Conservation (phyloP, 345 rosid species). For the Kandelia obovata region DNA sequence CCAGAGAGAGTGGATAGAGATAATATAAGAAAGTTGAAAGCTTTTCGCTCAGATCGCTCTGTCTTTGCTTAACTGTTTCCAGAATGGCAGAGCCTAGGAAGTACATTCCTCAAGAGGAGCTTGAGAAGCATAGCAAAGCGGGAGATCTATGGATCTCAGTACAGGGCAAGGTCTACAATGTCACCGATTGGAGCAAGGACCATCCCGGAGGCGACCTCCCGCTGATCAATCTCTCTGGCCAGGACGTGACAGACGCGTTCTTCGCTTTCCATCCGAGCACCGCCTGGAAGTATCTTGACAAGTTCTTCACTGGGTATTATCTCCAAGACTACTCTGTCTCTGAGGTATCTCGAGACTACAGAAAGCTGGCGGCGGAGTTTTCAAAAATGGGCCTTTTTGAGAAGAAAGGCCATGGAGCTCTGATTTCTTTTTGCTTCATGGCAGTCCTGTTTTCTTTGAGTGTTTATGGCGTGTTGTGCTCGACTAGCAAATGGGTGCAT, state of each 20-base stretch:
- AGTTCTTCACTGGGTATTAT: slow-evolving; percentile 47
- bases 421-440: slow-evolving; percentile 21
- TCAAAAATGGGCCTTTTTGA: slow-evolving; percentile 46
- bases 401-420: slow-evolving; percentile 35
- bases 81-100: slow-evolving; percentile 32
- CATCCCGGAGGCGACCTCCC: slow-evolving; percentile 52
- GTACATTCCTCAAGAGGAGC: slow-evolving; percentile 37
- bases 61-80: too few species aligned
- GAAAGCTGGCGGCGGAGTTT: slow-evolving; percentile 41
- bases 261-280: slow-evolving; percentile 46
- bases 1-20: too few species aligned
- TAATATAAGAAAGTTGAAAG: too few species aligned
- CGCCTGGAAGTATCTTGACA: slow-evolving; percentile 46
- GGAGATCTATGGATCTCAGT: slow-evolving; percentile 58
- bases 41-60: neutral
- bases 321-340: slow-evolving; percentile 44
- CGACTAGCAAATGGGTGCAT: slow-evolving; percentile 34
- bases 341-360: slow-evolving; percentile 43
- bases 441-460: slow-evolving; percentile 29
- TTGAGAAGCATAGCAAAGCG: slow-evolving; percentile 32
- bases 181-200: slow-evolving; percentile 37
- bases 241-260: slow-evolving; percentile 53
- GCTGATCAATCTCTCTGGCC: slow-evolving; percentile 44
- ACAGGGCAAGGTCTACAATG: slow-evolving; percentile 53
- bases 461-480: slow-evolving; percentile 39